Conservation (phyloP, 768 basidiomycete genomes). For the Termitomyces sp. region DNA sequence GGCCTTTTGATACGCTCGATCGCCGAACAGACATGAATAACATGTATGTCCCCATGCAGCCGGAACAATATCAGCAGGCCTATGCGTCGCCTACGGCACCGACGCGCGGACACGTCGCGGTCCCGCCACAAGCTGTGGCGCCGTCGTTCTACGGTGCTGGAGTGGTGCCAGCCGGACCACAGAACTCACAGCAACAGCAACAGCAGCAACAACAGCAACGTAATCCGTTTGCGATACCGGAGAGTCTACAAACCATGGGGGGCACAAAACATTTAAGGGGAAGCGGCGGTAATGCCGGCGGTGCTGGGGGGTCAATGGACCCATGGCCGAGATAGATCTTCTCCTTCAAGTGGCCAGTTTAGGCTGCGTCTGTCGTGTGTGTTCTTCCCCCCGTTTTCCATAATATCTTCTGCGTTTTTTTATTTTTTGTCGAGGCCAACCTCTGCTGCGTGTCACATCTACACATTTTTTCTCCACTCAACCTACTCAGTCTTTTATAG, state of each 20-base stretch:
- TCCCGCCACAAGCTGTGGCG: constrained; percentile 47
- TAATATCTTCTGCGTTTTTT: constrained; percentile 4
- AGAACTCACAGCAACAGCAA: constrained; percentile 17
- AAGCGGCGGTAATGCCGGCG: constrained; percentile 36
- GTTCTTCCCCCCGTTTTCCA: not conserved
- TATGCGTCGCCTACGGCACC: constrained; percentile 39
- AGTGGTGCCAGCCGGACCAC: constrained; percentile 46
- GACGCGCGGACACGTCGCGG: constrained; percentile 40
- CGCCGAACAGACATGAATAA: constrained; percentile 62
- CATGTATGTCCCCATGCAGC: constrained; percentile 80
- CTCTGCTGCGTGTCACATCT: constrained; percentile 2
- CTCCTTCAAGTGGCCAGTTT: not conserved
- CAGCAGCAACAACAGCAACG: constrained; percentile 28
- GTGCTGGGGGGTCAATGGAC: constrained; percentile 41
- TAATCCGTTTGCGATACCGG: constrained; percentile 37
- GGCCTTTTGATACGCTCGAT: constrained; percentile 59
- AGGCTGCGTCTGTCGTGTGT: not conserved
- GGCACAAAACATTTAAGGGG: constrained; percentile 55
- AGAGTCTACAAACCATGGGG: constrained; percentile 34
- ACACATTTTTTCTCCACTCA: constrained; percentile 1
- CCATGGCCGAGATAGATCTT: constrained; percentile 64
- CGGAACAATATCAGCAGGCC: constrained; percentile 66
- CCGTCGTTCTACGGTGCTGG: constrained; percentile 70
- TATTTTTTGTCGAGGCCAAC: constrained; percentile 2
- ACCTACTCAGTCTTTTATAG: not conserved